Conservation (phyloP, 2,329 filamentous ascomycete species). For the Penicillium verrucosum region DNA sequence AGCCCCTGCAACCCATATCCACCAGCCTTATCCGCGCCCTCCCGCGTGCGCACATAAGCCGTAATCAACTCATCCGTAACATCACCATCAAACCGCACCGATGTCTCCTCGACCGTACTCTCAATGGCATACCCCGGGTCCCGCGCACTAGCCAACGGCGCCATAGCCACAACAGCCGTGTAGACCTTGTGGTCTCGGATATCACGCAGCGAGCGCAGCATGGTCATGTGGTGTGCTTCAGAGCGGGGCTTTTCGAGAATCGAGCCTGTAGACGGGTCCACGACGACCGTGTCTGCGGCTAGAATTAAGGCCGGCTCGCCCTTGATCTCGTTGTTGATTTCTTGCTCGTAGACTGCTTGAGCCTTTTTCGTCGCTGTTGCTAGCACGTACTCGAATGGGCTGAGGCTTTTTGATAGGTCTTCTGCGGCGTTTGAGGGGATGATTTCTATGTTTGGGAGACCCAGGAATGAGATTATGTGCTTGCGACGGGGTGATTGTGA, state of each 20-base stretch:
- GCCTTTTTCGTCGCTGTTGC: conserved; percentile 82
- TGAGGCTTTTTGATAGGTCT: conserved; percentile 74
- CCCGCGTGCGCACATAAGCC: conserved; percentile 66
- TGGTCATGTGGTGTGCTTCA: conserved; percentile 75
- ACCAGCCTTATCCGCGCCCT: conserved; percentile 93
- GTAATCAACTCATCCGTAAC: conserved; percentile 79
- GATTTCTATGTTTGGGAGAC: conserved; percentile 77
- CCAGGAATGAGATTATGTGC: conserved; percentile 74
- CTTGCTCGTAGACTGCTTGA: conserved; percentile 64
- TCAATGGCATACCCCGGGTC: conserved; percentile 84
- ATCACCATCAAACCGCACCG: conserved; percentile 76
- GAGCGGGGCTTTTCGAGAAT: conserved; percentile 89
- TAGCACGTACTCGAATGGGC: conserved; percentile 86
- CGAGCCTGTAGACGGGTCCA: conserved; percentile 63
- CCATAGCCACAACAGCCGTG: conserved; percentile 80
- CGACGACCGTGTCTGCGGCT: conserved; percentile 86
- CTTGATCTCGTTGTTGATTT: conserved; percentile 53
- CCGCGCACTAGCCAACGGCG: conserved; percentile 73
- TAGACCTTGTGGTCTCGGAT: conserved; percentile 74
- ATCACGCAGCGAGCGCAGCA: conserved; percentile 80
- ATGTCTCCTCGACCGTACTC: conserved; percentile 82
- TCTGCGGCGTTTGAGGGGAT: conserved; percentile 80
- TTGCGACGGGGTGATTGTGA: conserved; percentile 83
- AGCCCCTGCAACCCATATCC: conserved; percentile 93
- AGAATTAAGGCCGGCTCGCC: conserved; percentile 82